phyloP scores from a whole-genome alignment of 2,329 filamentous ascomycete genomes.

The Chaetothyriales sp. region DNA sequence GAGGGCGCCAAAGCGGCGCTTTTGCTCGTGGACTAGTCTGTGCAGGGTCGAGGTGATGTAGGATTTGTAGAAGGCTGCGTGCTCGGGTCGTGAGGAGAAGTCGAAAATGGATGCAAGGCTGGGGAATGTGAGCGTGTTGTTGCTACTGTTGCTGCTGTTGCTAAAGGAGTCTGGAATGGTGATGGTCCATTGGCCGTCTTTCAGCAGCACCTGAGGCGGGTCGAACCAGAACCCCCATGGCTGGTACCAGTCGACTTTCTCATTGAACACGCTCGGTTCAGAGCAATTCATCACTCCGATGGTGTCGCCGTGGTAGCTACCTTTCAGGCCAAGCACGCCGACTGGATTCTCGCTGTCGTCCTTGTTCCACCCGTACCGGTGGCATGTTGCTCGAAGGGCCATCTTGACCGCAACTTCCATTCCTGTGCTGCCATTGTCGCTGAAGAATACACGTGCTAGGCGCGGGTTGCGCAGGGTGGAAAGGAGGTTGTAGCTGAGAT shows the following conservation, averaged over 20 bases:
- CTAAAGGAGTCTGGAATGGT: constrained; percentile 4
- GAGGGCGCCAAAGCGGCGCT: constrained; percentile 57
- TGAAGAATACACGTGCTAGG: constrained; percentile 60
- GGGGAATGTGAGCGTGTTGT: constrained; percentile 26
- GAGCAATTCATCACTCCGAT: constrained; percentile 79
- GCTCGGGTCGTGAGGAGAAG: constrained; percentile 33
- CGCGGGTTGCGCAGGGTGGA: constrained; percentile 46
- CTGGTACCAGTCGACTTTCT: constrained; percentile 74
- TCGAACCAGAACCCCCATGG: constrained; percentile 70
- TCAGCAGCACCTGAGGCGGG: constrained; percentile 56
- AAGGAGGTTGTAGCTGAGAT: constrained; percentile 51
- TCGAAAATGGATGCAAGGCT: constrained; percentile 47
- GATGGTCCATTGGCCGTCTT: constrained; percentile 45
- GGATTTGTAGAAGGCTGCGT: constrained; percentile 39
- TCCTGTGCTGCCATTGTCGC: constrained; percentile 70
- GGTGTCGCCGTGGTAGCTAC: constrained; percentile 75
- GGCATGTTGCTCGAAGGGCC: constrained; percentile 54
- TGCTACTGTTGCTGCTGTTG: background rate
- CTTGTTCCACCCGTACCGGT: constrained; percentile 47
- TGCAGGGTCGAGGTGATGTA: constrained; percentile 45
- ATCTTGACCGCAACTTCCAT: constrained; percentile 78
- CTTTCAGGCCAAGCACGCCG: constrained; percentile 58
- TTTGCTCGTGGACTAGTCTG: constrained; percentile 37
- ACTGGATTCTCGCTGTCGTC: constrained; percentile 40
- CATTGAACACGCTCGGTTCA: constrained; percentile 62